phyloP scores from a whole-genome alignment of 2,329 filamentous ascomycete genomes.

The Diaporthe velutina region DNA sequence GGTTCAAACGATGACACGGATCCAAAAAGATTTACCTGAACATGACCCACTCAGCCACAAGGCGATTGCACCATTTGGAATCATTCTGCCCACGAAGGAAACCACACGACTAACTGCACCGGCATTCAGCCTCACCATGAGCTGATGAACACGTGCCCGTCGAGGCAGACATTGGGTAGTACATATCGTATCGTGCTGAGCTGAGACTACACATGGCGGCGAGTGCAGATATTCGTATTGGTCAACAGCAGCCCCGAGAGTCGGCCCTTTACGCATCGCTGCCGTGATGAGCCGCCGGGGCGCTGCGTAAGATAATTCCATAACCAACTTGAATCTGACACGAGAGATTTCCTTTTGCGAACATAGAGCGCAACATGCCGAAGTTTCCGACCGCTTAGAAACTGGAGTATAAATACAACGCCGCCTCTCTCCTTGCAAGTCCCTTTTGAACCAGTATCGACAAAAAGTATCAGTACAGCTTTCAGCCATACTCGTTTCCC shows the following conservation, averaged over 20 bases:
- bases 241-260: background rate
- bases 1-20: background rate
- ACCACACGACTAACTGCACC: background rate
- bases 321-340: background rate
- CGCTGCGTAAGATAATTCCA: background rate
- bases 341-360: background rate
- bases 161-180: background rate
- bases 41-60: background rate
- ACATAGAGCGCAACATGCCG: background rate
- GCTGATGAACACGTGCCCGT: background rate
- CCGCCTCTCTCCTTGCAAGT: background rate
- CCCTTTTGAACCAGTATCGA: background rate
- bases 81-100: background rate
- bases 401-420: background rate
- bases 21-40: background rate
- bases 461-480: background rate
- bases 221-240: background rate
- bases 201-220: background rate
- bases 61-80: background rate
- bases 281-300: background rate
- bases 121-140: background rate
- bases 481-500: background rate
- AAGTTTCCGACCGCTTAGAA: background rate
- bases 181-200: slow-evolving; percentile 5
- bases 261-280: background rate